Conservation (phyloP, 768 basidiomycete genomes). For the Boletus tomentosulus region DNA sequence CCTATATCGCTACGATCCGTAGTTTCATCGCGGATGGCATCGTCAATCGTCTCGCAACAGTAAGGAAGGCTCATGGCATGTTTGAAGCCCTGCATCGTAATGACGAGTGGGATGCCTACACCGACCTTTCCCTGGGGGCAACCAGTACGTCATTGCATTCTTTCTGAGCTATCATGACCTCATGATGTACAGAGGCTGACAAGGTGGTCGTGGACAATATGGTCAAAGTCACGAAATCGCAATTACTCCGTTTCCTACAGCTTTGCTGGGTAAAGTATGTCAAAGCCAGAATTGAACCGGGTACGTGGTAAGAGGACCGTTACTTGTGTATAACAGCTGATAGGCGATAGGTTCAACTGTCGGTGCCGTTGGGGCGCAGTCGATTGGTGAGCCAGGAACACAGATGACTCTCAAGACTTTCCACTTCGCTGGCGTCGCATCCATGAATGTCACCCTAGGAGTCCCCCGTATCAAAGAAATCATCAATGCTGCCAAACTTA, state of each 20-base stretch:
- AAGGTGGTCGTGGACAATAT: slow-evolving; percentile 83
- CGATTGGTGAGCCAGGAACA: slow-evolving; percentile 98
- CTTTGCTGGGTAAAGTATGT: slow-evolving; percentile 90
- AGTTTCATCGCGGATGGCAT: slow-evolving; percentile 68
- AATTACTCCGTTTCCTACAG: slow-evolving; percentile 77
- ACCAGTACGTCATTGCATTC: slow-evolving; percentile 45
- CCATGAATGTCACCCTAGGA: slow-evolving; percentile 99
- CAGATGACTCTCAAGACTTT: slow-evolving; percentile 99
- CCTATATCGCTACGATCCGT: slow-evolving; percentile 66
- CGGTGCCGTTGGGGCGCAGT: slow-evolving; percentile 97
- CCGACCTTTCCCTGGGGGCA: slow-evolving; percentile 73
- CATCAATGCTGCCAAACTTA: slow-evolving; percentile 96
- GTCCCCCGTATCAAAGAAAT: slow-evolving; percentile 99
- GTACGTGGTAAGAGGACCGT: slow-evolving; percentile 33
- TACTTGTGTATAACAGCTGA: not conserved
- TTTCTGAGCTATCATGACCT: not conserved
- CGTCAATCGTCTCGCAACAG: slow-evolving; percentile 57
- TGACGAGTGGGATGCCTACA: slow-evolving; percentile 73
- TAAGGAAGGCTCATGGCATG: slow-evolving; percentile 74
- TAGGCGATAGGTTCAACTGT: slow-evolving; percentile 78
- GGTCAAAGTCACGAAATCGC: slow-evolving; percentile 80
- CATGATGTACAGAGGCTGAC: slow-evolving; percentile 48
- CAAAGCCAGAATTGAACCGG: slow-evolving; percentile 94
- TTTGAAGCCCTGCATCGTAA: slow-evolving; percentile 73
- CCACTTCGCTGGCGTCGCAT: slow-evolving; percentile 99